Evolutionary conservation across 306 rosid species (phyloP).

Genomic region (Dryas alaskensis): DNA sequence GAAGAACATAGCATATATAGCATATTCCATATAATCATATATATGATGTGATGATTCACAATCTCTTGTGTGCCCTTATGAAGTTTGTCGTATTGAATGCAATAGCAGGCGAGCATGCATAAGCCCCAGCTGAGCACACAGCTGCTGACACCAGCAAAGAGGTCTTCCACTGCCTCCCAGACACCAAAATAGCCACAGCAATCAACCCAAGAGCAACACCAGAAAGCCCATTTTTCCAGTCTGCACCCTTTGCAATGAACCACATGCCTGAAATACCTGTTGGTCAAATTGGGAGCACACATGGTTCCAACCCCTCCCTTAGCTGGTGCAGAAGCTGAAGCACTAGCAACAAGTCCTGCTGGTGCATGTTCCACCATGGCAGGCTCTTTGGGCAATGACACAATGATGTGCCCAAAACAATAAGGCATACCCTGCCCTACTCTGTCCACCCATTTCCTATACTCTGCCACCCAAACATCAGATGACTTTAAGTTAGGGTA

Average conservation of each 20-base stretch:
- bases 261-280: slow-evolving; percentile 74
- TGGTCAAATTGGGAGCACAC: slow-evolving; percentile 71
- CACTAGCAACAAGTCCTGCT: slow-evolving; percentile 64
- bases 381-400: slow-evolving; percentile 69
- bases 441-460: slow-evolving; percentile 88
- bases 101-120: no score
- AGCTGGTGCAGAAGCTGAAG: slow-evolving; percentile 64
- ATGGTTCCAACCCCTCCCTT: slow-evolving; percentile 73
- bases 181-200: slow-evolving; percentile 54
- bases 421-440: slow-evolving; percentile 97
- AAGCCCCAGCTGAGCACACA: no score
- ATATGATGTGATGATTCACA: slow-evolving; percentile 32
- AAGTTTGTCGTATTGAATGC: slow-evolving; percentile 52
- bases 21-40: no score
- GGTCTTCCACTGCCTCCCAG: slow-evolving; percentile 66
- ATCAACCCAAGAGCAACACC: slow-evolving; percentile 38
- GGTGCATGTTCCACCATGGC: slow-evolving; percentile 89
- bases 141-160: no score
- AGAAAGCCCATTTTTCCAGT: slow-evolving; percentile 61
- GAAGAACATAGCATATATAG: no score
- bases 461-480: slow-evolving; percentile 83
- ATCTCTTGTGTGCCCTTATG: slow-evolving; percentile 71
- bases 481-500: slow-evolving; percentile 73
- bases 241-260: slow-evolving; percentile 76
- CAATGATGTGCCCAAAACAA: slow-evolving; percentile 72